A percentile compares a stretch with the other conserved stretches of the same genome.
Evolutionary conservation across 768 basidiomycete genomes (phyloP).

Genomic region (Coprinellus micaceus): DNA sequence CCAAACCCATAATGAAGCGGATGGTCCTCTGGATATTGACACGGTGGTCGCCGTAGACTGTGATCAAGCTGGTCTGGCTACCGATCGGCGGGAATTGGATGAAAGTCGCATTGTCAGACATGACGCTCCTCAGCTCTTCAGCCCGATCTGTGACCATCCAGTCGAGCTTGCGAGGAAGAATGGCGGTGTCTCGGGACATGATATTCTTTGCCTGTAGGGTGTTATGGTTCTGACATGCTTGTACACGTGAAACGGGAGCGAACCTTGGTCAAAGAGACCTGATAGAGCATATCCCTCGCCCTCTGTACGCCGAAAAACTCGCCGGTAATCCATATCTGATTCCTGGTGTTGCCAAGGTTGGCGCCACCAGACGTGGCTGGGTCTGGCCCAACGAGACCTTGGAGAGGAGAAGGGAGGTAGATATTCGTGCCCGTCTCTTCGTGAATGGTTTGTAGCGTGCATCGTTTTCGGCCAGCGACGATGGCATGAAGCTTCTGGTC

Average conservation of each 20-base stretch:
- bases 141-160: constrained; percentile 98
- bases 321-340: constrained; percentile 93
- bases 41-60: constrained; percentile 89
- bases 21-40: constrained; percentile 95
- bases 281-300: constrained; percentile 91
- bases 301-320: constrained; percentile 96
- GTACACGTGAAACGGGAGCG: constrained; percentile 15
- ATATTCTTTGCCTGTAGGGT: constrained; percentile 72
- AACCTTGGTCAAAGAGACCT: constrained; percentile 84
- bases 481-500: constrained; percentile 93
- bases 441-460: constrained; percentile 84
- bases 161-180: constrained; percentile 93
- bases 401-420: constrained; percentile 87
- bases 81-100: constrained; percentile 92
- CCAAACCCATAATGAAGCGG: constrained; percentile 90
- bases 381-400: constrained; percentile 77
- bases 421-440: constrained; percentile 98
- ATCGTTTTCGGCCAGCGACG: constrained; percentile 85
- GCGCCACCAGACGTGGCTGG: constrained; percentile 39
- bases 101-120: constrained; percentile 96
- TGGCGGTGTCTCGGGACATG: constrained; percentile 89
- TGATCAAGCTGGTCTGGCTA: constrained; percentile 88
- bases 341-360: constrained; percentile 54
- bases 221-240: constrained; percentile 1
- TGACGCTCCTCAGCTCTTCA: constrained; percentile 87